These are phyloP conservation scores for Eleusine indica DNA, from an alignment of 176 grass and related monocot genomes.

Conservation along the genomic window DNA sequence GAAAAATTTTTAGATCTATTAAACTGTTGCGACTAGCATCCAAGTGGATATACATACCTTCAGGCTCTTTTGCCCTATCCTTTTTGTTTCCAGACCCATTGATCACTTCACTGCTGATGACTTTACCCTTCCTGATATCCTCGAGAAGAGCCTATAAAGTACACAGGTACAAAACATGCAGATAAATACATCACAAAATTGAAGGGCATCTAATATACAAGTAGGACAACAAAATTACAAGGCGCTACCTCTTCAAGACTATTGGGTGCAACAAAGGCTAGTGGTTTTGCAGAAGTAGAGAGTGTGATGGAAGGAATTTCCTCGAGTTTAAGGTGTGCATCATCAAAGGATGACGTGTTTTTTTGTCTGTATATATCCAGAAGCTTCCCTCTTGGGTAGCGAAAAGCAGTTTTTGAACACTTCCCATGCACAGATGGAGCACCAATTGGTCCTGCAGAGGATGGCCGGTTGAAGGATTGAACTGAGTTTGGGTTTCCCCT, in stretches of 20 bases:
- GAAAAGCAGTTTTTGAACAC: constrained; percentile 43
- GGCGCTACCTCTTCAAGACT: constrained; percentile 73
- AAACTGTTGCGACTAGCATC: not conserved
- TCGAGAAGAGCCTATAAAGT: constrained; percentile 64
- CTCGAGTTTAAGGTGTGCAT: constrained; percentile 48
- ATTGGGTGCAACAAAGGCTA: constrained; percentile 80
- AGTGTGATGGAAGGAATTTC: constrained; percentile 74
- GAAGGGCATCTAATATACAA: not conserved
- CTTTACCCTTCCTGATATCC: constrained; percentile 85
- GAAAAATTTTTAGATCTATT: not conserved
- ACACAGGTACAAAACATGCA: constrained; percentile 22
- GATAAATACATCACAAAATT: not conserved
- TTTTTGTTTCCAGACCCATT: constrained; percentile 42
- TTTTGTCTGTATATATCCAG: constrained; percentile 97
- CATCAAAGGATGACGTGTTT: constrained; percentile 50
- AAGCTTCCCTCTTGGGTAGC: constrained; percentile 92
- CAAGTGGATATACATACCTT: constrained; percentile 59
- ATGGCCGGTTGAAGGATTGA: constrained; percentile 45
- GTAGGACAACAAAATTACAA: not conserved
- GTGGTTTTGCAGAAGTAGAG: constrained; percentile 59
- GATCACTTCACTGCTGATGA: constrained; percentile 55
- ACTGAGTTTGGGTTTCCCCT: constrained; percentile 60
- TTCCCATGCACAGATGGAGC: constrained; percentile 53
- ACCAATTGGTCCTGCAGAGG: constrained; percentile 68
- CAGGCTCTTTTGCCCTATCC: constrained; percentile 37